Evolutionary conservation across 306 rosid species (phyloP).

Genomic region (Senna tora): DNA sequence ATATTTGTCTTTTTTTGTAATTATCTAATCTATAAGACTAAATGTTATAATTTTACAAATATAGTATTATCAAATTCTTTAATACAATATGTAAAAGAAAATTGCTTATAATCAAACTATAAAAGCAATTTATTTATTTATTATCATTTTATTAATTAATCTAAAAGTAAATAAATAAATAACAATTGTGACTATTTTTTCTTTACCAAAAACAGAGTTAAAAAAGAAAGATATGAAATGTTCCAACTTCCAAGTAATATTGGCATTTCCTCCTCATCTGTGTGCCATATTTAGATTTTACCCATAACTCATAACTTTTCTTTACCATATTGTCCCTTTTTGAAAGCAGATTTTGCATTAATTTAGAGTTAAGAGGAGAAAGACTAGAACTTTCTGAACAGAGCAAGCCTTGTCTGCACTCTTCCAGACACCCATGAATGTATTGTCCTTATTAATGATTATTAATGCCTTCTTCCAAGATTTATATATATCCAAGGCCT

Average conservation of each 20-base stretch:
- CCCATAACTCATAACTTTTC: conserved; percentile 40
- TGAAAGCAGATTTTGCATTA: conserved; percentile 32
- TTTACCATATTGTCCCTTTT: conserved; percentile 52
- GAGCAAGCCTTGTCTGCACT: conserved; percentile 42
- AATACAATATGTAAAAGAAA: too few relatives aligned
- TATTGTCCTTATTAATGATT: conserved; percentile 48
- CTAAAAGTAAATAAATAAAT: too few relatives aligned
- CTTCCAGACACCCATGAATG: conserved; percentile 40
- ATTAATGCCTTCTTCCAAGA: conserved; percentile 18
- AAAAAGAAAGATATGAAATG: too few relatives aligned
- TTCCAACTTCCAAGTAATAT: conserved; percentile 45
- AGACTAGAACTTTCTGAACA: conserved; percentile 35
- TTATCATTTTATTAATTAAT: too few relatives aligned
- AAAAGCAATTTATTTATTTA: too few relatives aligned
- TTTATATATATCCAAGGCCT: conserved; percentile 35
- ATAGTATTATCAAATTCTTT: too few relatives aligned
- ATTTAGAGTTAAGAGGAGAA: conserved; percentile 25
- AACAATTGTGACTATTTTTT: too few relatives aligned
- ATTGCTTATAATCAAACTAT: too few relatives aligned
- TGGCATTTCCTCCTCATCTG: conserved; percentile 48
- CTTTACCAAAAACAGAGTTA: too few relatives aligned
- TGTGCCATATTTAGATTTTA: conserved; percentile 33
- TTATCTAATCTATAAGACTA: too few relatives aligned
- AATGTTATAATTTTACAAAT: too few relatives aligned
- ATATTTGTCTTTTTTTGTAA: too few relatives aligned